Base-by-base conservation (phyloP, 495 filamentous ascomycete species). In the Aspergillus bertholletiae region DNA sequence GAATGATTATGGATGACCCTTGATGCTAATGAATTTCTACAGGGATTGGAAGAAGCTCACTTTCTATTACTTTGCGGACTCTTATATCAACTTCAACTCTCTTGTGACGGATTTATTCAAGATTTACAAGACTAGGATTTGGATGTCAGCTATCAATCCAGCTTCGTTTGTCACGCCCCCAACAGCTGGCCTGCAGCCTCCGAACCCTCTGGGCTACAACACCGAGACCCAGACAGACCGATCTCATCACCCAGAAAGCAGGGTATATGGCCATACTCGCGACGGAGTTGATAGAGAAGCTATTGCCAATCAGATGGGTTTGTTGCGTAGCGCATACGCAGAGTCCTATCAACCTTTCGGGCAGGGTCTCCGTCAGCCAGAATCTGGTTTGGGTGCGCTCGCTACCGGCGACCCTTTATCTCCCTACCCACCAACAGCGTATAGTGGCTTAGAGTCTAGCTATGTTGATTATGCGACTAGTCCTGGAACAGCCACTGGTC, bases 21-120 rank as follows among this genome's bases (percentile, higher is more conserved):
- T 28, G 9, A 51, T 51, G 21, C 50, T 54, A 46, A 49, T 49
- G 23, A 55, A 7, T 9, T 32, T 46, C 5, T 22, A 45, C 60
- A 98, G 94, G 87, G 94, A 97, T 72, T 96, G 90, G 88, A 96
- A 97, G 70, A 98, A 98, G 64, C 75, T 98, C 49, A 98, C 95
- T 0, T 97, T 96, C 71, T 98, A 96, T 78, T 98, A 97, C 70
- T 97, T 96, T 60, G 94, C 94, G 51, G 92, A 97, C 63, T 84
- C 89, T 0, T 98, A 98, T 68, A 96, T 98, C 78, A 96, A 97
- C 72, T 98, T 98, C 78, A 98, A 97, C 69, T 88, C 89, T 0
- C 81, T 98, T 17, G 93, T 98, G 54, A 96, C 91, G 0, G 95
- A 97, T 69, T 80, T 98, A 21, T 98, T 97, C 80, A 97, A 97